Conservation (phyloP, 1,284 basidiomycete species). For the Trichosporon ovoides region DNA sequence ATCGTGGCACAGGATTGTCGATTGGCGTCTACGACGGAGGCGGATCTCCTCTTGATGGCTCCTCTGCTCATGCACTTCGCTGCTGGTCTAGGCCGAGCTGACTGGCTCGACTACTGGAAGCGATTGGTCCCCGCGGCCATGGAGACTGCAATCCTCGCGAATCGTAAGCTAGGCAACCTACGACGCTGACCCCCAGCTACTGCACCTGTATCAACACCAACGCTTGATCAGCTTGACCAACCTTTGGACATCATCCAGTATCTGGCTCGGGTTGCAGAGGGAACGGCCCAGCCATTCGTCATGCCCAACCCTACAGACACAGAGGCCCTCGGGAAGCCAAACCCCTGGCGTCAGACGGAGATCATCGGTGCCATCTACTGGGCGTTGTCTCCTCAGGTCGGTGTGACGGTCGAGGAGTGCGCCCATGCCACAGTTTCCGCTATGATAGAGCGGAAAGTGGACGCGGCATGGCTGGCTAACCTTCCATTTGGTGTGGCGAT, state of each 20-base stretch:
- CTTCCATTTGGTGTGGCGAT: constrained; percentile 66
- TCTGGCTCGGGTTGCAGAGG: constrained; percentile 25
- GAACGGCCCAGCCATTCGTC: background rate
- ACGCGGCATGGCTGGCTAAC: constrained; percentile 53
- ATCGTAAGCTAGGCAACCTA: background rate
- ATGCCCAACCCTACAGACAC: background rate
- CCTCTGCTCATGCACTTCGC: constrained; percentile 66
- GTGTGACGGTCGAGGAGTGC: constrained; percentile 36
- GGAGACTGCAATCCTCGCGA: background rate
- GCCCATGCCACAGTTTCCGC: constrained; percentile 51
- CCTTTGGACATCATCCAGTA: constrained; percentile 49
- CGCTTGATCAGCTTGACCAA: constrained; percentile 29
- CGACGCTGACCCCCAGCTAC: constrained; percentile 8
- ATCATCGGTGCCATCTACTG: constrained; percentile 26
- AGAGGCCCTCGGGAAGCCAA: constrained; percentile 21
- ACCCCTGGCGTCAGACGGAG: constrained; percentile 24
- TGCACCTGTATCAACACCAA: constrained; percentile 22
- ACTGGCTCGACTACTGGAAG: constrained; percentile 86
- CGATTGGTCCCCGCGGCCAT: constrained; percentile 60
- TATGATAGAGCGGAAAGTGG: constrained; percentile 57
- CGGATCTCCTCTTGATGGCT: constrained; percentile 58
- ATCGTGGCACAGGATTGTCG: constrained; percentile 61
- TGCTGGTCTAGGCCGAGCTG: constrained; percentile 57
- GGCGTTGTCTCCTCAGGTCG: background rate
- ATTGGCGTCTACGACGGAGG: constrained; percentile 48